A percentile compares a stretch with the other conserved stretches of the same genome.
Conservation (phyloP, 1,284 basidiomycete species). For the Malassezia vespertilionis region DNA sequence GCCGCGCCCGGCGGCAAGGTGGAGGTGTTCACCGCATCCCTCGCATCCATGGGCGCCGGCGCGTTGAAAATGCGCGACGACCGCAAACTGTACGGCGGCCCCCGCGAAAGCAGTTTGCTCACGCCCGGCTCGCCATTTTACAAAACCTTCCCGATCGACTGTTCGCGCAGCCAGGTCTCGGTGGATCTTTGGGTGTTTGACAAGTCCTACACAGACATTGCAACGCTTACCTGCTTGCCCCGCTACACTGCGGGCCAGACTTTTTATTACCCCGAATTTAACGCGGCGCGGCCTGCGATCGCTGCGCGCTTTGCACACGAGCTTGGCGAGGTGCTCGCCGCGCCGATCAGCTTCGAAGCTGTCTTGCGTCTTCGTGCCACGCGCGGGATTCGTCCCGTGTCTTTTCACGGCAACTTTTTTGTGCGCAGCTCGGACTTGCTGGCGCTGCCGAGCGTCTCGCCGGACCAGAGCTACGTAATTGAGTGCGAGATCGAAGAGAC, state of each 20-base stretch:
- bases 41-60: constrained; percentile 81
- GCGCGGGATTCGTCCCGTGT: constrained; percentile 79
- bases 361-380: constrained; percentile 87
- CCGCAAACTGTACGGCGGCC: constrained; percentile 84
- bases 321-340: constrained; percentile 81
- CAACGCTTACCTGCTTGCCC: constrained; percentile 78
- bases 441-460: constrained; percentile 88
- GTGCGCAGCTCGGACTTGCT: constrained; percentile 93
- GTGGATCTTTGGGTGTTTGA: constrained; percentile 99
- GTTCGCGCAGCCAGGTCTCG: constrained; percentile 88
- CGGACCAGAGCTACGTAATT: constrained; percentile 92
- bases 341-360: constrained; percentile 90
- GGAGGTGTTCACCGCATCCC: constrained; percentile 70
- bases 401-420: constrained; percentile 99
- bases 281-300: constrained; percentile 83
- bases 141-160: constrained; percentile 98
- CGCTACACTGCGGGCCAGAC: constrained; percentile 97
- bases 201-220: constrained; percentile 85
- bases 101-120: constrained; percentile 57
- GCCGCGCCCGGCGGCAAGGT: constrained; percentile 91
- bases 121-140: constrained; percentile 72
- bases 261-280: constrained; percentile 97
- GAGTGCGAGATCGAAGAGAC: constrained; percentile 96
- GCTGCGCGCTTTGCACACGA: constrained; percentile 96
- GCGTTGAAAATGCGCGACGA: constrained; percentile 93